phyloP scores from a whole-genome alignment of 1,139 yeast genomes.

The Geotrichum histeridarum region DNA sequence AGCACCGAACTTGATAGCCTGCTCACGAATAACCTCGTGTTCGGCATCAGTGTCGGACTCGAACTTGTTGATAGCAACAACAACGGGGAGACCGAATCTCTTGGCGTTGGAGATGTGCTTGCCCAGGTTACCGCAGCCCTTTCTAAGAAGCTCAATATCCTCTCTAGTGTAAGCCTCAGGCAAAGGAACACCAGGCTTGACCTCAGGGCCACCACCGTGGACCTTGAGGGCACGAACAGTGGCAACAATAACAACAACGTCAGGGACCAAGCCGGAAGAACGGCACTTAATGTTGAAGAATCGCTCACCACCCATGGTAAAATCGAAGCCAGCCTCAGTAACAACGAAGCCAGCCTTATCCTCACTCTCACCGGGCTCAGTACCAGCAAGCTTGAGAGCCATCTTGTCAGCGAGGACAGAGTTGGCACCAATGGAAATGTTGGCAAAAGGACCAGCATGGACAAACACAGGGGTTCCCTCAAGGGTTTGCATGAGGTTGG shows the following conservation, averaged over 20 bases:
- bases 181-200: conserved; percentile 88
- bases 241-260: conserved; percentile 91
- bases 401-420: conserved; percentile 93
- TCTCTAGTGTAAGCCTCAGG: conserved; percentile 84
- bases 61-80: conserved; percentile 93
- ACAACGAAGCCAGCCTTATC: conserved; percentile 84
- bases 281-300: conserved; percentile 95
- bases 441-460: conserved; percentile 98
- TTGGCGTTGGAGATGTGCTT: conserved; percentile 88
- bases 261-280: conserved; percentile 85
- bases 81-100: conserved; percentile 85
- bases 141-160: conserved; percentile 73
- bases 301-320: conserved; percentile 99
- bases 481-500: conserved; percentile 94
- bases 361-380: conserved; percentile 48
- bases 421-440: conserved; percentile 93
- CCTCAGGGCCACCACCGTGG: conserved; percentile 98
- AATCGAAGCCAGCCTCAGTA: conserved; percentile 97
- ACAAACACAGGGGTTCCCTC: conserved; percentile 98
- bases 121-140: conserved; percentile 84
- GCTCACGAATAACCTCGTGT: conserved; percentile 77
- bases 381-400: conserved; percentile 90
- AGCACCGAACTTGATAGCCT: conserved; percentile 91
- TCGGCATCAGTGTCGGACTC: conserved; percentile 79
- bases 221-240: conserved; percentile 95